phyloP scores from a whole-genome alignment of 2,329 filamentous ascomycete species.

The Chrysoporthe deuterocubensis region DNA sequence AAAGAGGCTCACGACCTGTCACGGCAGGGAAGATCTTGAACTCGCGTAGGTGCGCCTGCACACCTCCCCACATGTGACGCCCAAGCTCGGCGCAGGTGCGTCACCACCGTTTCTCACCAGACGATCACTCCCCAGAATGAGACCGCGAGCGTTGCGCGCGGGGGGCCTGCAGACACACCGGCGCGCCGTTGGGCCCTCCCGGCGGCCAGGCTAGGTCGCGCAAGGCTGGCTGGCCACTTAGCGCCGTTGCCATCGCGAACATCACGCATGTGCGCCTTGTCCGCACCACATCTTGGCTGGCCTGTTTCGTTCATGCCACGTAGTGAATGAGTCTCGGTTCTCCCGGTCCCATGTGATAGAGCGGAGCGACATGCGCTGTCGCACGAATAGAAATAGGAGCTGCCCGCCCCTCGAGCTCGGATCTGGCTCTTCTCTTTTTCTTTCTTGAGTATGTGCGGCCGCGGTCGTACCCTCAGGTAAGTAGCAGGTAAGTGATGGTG shows the following conservation, averaged over 20 bases:
- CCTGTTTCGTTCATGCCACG: neutral
- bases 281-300: neutral
- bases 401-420: neutral
- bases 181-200: too few relatives aligned
- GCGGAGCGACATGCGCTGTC: neutral
- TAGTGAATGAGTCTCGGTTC: neutral
- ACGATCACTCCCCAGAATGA: too few relatives aligned
- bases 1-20: too few relatives aligned
- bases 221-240: neutral
- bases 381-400: neutral
- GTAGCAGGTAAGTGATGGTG: neutral
- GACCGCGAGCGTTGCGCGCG: too few relatives aligned
- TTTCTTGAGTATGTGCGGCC: neutral
- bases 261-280: neutral
- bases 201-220: neutral
- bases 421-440: neutral
- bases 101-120: too few relatives aligned
- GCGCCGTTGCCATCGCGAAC: neutral
- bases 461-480: neutral
- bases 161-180: too few relatives aligned
- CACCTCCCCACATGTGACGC: too few relatives aligned
- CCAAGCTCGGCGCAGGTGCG: too few relatives aligned
- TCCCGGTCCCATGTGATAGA: neutral
- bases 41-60: too few relatives aligned
- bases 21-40: too few relatives aligned